These are phyloP conservation scores for Aspergillus alliaceus DNA, from an alignment of 2,329 filamentous ascomycete species.

Conservation along the genomic window DNA sequence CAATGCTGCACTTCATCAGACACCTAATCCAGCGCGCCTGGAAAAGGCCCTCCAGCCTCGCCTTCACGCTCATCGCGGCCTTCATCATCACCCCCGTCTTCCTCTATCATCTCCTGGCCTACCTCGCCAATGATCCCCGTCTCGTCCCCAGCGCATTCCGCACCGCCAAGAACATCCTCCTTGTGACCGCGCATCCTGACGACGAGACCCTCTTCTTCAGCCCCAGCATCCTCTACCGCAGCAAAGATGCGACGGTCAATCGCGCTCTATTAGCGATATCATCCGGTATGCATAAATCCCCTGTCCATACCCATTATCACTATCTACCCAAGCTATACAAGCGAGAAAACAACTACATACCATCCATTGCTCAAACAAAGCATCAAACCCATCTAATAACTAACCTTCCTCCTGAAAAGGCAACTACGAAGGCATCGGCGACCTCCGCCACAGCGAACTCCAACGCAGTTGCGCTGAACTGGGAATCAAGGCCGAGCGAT, in stretches of 20 bases:
- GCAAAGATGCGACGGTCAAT: constrained; percentile 14
- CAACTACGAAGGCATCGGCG: constrained; percentile 25
- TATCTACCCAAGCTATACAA: background rate
- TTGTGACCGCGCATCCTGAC: constrained; percentile 39
- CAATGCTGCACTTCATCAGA: background rate
- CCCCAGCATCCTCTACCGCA: constrained; percentile 23
- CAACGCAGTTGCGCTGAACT: constrained; percentile 22
- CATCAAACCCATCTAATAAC: background rate
- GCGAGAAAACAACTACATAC: background rate
- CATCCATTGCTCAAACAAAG: too few relatives aligned
- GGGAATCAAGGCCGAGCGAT: constrained; percentile 30
- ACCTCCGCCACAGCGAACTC: constrained; percentile 20
- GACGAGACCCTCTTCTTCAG: constrained; percentile 31
- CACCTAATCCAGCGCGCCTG: background rate
- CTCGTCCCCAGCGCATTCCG: constrained; percentile 38
- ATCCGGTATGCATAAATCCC: constrained; percentile 9
- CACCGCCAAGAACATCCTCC: constrained; percentile 35
- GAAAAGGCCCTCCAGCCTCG: background rate
- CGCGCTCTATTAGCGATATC: constrained; percentile 25
- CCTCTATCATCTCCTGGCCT: constrained; percentile 39
- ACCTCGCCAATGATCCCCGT: constrained; percentile 37
- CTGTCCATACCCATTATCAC: background rate
- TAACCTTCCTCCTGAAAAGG: background rate
- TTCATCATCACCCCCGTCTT: constrained; percentile 27
- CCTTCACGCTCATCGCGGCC: background rate